Percentiles rank a stretch among this genome's conserved stretches.
Conservation (phyloP, 108 stramenopile species). For the Nitzschia sp. region DNA sequence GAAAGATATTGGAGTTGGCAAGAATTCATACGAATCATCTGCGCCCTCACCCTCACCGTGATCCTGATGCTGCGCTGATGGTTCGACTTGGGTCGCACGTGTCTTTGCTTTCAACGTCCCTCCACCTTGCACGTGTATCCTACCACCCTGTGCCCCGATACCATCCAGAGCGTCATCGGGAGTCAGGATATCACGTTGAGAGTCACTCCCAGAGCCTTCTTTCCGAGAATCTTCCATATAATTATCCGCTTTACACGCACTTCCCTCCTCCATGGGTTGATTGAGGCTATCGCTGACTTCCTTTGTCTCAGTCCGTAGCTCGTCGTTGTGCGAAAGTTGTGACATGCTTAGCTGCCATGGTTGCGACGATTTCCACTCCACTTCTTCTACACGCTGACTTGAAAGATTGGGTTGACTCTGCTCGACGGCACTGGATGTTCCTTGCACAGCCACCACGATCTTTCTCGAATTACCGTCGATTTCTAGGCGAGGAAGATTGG, state of each 20-base stretch:
- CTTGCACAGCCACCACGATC: background rate
- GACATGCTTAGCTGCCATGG: conserved; percentile 22
- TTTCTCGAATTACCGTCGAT: conserved; percentile 28
- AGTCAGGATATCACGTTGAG: too few relatives aligned
- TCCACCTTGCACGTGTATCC: conserved; percentile 71
- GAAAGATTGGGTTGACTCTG: background rate
- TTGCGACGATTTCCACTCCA: conserved; percentile 23
- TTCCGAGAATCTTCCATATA: conserved; percentile 1
- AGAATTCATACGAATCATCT: background rate
- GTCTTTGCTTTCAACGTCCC: conserved; percentile 77
- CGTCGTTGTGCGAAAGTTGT: conserved; percentile 9
- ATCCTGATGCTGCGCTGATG: background rate
- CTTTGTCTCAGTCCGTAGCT: background rate
- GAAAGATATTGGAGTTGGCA: conserved; percentile 69
- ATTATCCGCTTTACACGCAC: conserved; percentile 5
- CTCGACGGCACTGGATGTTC: background rate
- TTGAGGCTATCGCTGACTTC: background rate
- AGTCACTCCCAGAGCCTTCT: background rate
- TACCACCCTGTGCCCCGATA: conserved; percentile 80
- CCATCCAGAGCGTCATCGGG: conserved; percentile 59
- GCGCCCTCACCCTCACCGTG: background rate
- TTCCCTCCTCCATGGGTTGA: background rate
- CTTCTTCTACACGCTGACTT: conserved; percentile 13
- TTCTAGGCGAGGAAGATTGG: background rate
- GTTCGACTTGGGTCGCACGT: conserved; percentile 32